Percentiles rank a stretch among this genome's conserved stretches.
These are phyloP conservation scores for Penicillium coprophilum DNA, from an alignment of 495 filamentous ascomycete genomes.

Conservation along the genomic window DNA sequence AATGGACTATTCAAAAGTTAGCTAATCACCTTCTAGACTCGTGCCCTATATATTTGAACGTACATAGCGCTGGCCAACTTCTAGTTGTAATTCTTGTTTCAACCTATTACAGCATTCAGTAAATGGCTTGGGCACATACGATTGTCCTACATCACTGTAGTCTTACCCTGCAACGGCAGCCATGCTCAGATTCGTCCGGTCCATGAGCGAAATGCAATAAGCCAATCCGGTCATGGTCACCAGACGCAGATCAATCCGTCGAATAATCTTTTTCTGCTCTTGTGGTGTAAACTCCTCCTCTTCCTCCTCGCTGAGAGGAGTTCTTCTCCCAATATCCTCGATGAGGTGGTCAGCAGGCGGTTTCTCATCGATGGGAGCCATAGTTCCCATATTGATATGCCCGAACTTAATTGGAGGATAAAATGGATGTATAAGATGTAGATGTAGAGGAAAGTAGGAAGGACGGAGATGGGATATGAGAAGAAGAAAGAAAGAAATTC, in stretches of 20 bases:
- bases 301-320: slow-evolving; percentile 25
- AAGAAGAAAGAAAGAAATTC: background rate
- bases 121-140: background rate
- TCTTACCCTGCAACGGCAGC: slow-evolving; percentile 60
- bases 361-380: slow-evolving; percentile 26
- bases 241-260: slow-evolving; percentile 60
- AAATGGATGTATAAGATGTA: background rate
- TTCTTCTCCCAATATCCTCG: slow-evolving; percentile 29
- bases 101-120: slow-evolving; percentile 35
- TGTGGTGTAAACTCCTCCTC: slow-evolving; percentile 40
- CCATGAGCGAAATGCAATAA: slow-evolving; percentile 67
- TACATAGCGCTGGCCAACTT: slow-evolving; percentile 44
- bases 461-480: background rate
- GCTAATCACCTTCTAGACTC: background rate
- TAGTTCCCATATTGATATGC: background rate
- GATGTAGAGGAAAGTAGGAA: background rate
- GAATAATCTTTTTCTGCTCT: slow-evolving; percentile 52
- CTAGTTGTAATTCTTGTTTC: slow-evolving; percentile 51
- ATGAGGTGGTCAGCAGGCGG: slow-evolving; percentile 27
- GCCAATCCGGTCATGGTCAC: slow-evolving; percentile 63
- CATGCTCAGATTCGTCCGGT: slow-evolving; percentile 64
- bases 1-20: slow-evolving; percentile 42
- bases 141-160: background rate
- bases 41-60: background rate
- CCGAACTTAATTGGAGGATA: background rate